Evolutionary conservation across 2,329 filamentous ascomycete genomes (phyloP).

Genomic region (Scytalidium lignicola): DNA sequence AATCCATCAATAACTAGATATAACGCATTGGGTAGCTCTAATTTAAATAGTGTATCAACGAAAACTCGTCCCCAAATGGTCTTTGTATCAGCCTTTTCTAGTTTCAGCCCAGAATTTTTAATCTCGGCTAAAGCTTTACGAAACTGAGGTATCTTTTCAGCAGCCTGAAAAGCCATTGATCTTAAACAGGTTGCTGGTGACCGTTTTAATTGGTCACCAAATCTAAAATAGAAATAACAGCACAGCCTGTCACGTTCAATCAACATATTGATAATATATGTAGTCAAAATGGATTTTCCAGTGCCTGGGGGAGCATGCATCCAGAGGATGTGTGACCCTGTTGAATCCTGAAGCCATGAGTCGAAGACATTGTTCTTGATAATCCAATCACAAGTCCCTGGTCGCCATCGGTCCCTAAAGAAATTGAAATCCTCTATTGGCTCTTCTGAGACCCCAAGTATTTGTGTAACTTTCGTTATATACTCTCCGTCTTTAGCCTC

Average conservation of each 20-base stretch:
- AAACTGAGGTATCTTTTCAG: conserved; percentile 2
- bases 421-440: conserved; percentile 12
- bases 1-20: conserved; percentile 16
- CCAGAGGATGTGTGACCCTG: conserved; percentile 21
- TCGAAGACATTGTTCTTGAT: not conserved
- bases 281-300: conserved; percentile 29
- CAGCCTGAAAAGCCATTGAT: conserved; percentile 26
- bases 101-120: conserved; percentile 7
- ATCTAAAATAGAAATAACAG: conserved; percentile 28
- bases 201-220: conserved; percentile 22
- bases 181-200: conserved; percentile 15
- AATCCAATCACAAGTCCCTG: conserved; percentile 19
- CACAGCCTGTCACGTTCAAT: conserved; percentile 8
- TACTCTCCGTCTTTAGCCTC: too few relatives aligned
- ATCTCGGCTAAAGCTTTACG: not conserved
- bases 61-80: conserved; percentile 15
- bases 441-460: not conserved
- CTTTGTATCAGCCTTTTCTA: conserved; percentile 9
- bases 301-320: conserved; percentile 21
- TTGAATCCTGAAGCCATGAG: not conserved
- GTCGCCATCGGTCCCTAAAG: conserved; percentile 12
- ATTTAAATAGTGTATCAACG: conserved; percentile 8
- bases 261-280: conserved; percentile 23
- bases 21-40: conserved; percentile 4
- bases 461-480: not conserved